Evolutionary conservation across 2,329 filamentous ascomycete genomes (phyloP).

Genomic region (Ophiocordyceps australis): DNA sequence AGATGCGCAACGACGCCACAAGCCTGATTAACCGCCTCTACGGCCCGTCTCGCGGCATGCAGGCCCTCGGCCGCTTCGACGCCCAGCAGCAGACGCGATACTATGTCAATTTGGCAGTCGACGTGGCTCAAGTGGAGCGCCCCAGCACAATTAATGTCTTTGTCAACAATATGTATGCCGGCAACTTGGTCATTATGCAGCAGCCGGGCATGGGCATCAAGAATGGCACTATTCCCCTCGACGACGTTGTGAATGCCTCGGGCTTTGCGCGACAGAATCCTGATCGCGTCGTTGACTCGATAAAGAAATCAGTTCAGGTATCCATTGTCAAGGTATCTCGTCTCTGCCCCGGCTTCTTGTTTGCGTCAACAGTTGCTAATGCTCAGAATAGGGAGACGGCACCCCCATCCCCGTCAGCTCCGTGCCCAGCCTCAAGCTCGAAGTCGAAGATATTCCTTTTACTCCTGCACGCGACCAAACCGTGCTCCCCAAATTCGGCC

Average conservation of each 20-base stretch:
- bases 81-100: constrained; percentile 9
- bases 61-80: background rate
- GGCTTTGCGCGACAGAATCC: constrained; percentile 22
- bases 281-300: constrained; percentile 4
- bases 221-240: constrained; percentile 18
- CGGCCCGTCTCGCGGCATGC: constrained; percentile 2
- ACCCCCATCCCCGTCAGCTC: constrained; percentile 7
- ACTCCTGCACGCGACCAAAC: constrained; percentile 7
- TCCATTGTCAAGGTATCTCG: constrained; percentile 15
- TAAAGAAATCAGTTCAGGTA: constrained; percentile 8
- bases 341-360: too few species aligned
- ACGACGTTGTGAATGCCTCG: constrained; percentile 49
- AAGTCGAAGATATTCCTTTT: constrained; percentile 14
- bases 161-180: constrained; percentile 12
- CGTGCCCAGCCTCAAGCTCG: constrained; percentile 17
- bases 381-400: constrained; percentile 17
- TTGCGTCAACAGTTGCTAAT: too few species aligned
- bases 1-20: constrained; percentile 13
- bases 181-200: constrained; percentile 16
- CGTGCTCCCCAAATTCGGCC: constrained; percentile 11
- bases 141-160: constrained; percentile 17
- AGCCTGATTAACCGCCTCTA: constrained; percentile 16
- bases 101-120: constrained; percentile 15
- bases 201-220: constrained; percentile 13
- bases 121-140: constrained; percentile 15